Evolutionary conservation across 495 filamentous ascomycete species (phyloP).

Genomic region (Penicillium cinerascens): DNA sequence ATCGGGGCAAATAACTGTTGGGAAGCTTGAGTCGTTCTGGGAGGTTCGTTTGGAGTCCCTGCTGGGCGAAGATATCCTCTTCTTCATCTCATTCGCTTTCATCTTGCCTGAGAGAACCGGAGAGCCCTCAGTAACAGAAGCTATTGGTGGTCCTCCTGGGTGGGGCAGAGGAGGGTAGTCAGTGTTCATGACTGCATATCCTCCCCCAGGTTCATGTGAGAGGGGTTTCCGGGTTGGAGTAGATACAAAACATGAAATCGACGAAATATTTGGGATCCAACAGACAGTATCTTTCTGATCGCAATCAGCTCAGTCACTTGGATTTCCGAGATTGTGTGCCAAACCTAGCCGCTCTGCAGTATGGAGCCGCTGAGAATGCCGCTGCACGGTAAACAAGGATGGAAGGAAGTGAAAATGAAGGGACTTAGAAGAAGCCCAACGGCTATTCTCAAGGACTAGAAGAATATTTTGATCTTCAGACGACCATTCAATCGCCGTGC

Average conservation of each 20-base stretch:
- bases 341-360: background rate
- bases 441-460: background rate
- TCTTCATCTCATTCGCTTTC: background rate
- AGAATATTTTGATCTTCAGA: background rate
- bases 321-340: background rate
- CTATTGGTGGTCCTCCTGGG: background rate
- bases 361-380: background rate
- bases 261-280: background rate
- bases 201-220: background rate
- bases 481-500: background rate
- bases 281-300: background rate
- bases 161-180: slow-evolving; percentile 12
- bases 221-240: background rate
- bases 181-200: slow-evolving; percentile 4
- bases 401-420: background rate
- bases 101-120: background rate
- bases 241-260: background rate
- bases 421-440: background rate
- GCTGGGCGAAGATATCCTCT: background rate
- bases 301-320: background rate
- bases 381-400: background rate
- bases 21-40: background rate
- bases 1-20: slow-evolving; percentile 21
- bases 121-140: background rate
- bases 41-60: background rate